These are phyloP conservation scores for Ambrosia hybrid DNA, from an alignment of 140 eudicot genomes.

Conservation along the genomic window DNA sequence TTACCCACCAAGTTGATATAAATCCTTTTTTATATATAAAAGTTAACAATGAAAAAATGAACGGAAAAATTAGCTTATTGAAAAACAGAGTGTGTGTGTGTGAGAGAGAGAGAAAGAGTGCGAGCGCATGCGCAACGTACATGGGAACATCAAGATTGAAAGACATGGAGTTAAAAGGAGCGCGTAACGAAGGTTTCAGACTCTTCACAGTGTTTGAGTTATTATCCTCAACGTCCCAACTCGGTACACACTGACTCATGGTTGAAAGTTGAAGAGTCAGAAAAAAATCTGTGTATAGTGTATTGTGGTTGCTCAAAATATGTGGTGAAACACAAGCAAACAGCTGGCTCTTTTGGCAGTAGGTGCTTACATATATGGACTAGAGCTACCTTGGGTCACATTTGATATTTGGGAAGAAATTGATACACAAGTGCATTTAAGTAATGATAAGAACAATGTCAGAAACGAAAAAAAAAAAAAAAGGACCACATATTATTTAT, in stretches of 20 bases:
- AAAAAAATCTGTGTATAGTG: neutral
- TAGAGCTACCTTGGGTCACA: constrained; percentile 34
- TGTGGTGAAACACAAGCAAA: constrained; percentile 14
- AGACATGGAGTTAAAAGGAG: constrained; percentile 26
- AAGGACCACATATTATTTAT: constrained; percentile 37
- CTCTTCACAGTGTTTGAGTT: neutral
- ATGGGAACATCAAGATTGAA: constrained; percentile 28
- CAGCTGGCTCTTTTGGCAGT: constrained; percentile 27
- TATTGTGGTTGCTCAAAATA: constrained; percentile 9
- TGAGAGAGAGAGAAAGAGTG: neutral
- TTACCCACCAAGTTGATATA: too few species aligned
- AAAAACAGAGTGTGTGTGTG: neutral
- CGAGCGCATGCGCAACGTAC: constrained; percentile 11
- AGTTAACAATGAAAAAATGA: too few species aligned
- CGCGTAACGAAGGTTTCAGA: constrained; percentile 14
- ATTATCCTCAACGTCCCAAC: constrained; percentile 56
- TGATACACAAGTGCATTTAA: constrained; percentile 25
- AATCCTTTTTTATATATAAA: too few species aligned
- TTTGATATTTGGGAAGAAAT: constrained; percentile 17
- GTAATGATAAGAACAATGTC: constrained; percentile 39
- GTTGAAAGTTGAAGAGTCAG: neutral
- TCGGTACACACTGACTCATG: constrained; percentile 83
- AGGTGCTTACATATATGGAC: constrained; percentile 38
- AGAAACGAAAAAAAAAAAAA: neutral
- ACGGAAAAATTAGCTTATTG: too few species aligned